Evolutionary conservation across 1,284 basidiomycete species (phyloP).

Genomic region (Ceratobasidium sp.): DNA sequence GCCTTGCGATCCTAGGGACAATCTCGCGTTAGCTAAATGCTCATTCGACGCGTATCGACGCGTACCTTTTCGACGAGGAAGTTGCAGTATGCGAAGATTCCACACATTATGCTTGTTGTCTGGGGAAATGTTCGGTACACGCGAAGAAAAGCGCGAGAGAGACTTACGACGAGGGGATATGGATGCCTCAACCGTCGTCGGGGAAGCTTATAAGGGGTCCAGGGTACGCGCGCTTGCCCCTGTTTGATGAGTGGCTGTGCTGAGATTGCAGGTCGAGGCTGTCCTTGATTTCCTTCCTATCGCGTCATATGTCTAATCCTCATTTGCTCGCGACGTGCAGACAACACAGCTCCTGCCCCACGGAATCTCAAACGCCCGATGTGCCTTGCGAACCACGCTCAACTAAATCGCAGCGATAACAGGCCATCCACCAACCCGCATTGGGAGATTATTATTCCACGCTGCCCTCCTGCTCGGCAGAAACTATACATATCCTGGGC

Average conservation of each 20-base stretch:
- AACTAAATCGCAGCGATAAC: background rate
- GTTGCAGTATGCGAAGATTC: constrained; percentile 95
- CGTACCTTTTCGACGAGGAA: constrained; percentile 90
- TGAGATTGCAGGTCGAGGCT: constrained; percentile 6
- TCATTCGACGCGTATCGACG: constrained; percentile 34
- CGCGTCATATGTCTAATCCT: background rate
- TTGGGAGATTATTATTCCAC: no score
- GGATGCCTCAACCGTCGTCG: constrained; percentile 11
- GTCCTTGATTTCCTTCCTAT: background rate
- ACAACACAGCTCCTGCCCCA: constrained; percentile 22
- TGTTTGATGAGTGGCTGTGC: constrained; percentile 34
- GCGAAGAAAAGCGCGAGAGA: background rate
- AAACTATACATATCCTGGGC: background rate
- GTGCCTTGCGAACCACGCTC: constrained; percentile 8
- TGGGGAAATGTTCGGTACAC: background rate
- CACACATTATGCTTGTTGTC: constrained; percentile 67
- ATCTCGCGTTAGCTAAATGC: constrained; percentile 36
- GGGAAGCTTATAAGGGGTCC: constrained; percentile 35
- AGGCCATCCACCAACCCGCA: background rate
- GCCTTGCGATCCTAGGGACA: constrained; percentile 82
- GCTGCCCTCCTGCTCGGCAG: background rate
- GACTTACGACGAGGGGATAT: constrained; percentile 31
- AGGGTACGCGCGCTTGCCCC: constrained; percentile 38
- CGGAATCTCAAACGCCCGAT: constrained; percentile 4
- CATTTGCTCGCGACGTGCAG: background rate